Evolutionary conservation across 148 eudicot species (phyloP).

Genomic region (Chenopodium quinoa): DNA sequence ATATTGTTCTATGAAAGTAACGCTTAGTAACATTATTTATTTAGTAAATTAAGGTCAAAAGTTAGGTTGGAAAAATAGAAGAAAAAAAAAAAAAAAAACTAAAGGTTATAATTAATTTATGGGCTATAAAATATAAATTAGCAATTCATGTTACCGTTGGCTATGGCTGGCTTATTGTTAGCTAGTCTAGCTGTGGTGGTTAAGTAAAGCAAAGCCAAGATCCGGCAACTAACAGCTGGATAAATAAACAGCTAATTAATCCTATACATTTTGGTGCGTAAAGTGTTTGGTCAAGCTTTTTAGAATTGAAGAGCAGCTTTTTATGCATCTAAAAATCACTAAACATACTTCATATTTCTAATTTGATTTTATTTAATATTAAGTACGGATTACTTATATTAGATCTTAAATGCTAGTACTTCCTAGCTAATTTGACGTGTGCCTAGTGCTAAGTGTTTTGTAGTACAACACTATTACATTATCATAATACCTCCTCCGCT

Average conservation of each 20-base stretch:
- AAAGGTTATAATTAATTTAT: neutral
- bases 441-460: neutral
- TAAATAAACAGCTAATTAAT: slow-evolving; percentile 8
- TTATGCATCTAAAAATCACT: neutral
- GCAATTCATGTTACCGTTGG: slow-evolving; percentile 7
- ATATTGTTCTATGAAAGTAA: neutral
- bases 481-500: too few species aligned
- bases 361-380: neutral
- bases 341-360: neutral
- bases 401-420: neutral
- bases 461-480: too few species aligned
- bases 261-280: neutral
- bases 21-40: neutral
- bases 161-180: slow-evolving; percentile 9
- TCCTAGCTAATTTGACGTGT: neutral
- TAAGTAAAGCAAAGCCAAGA: slow-evolving; percentile 20
- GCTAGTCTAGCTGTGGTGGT: slow-evolving; percentile 5
- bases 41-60: slow-evolving; percentile 4
- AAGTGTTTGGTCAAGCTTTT: neutral
- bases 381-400: neutral
- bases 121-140: neutral
- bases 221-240: neutral
- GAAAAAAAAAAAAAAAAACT: slow-evolving; percentile 7
- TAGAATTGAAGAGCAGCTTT: neutral
- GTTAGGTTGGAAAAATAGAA: slow-evolving; percentile 23